Percentiles rank a stretch among this genome's conserved stretches.
Conservation (phyloP, 192 early-diverging fungal species). For the Kickxella alabastrina region DNA sequence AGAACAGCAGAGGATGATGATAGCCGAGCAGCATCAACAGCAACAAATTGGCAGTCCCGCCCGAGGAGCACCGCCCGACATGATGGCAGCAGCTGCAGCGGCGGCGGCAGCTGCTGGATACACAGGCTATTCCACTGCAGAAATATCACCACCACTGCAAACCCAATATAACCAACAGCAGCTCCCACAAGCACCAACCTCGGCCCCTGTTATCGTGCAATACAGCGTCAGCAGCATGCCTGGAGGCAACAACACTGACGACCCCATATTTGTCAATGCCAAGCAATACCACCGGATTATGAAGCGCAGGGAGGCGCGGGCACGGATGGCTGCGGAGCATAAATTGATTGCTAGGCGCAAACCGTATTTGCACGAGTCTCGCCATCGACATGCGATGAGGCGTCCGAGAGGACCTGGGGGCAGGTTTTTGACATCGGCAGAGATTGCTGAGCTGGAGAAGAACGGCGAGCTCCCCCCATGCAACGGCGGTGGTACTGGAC, state of each 20-base stretch:
- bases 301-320: conserved; percentile 87
- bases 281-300: conserved; percentile 99
- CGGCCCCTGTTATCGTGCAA: no score
- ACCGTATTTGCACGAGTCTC: conserved; percentile 95
- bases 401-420: conserved; percentile 96
- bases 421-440: conserved; percentile 83
- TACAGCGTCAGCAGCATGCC: no score
- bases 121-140: conserved; percentile 5
- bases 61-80: neutral
- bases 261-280: conserved; percentile 94
- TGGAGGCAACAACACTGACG: conserved; percentile 54
- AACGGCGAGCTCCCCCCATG: conserved; percentile 35
- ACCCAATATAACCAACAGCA: neutral
- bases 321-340: conserved; percentile 76
- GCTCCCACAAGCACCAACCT: no score
- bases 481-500: neutral
- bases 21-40: conserved; percentile 11
- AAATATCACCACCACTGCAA: neutral
- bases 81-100: neutral
- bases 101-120: conserved; percentile 6
- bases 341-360: conserved; percentile 67
- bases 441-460: conserved; percentile 65
- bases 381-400: conserved; percentile 97
- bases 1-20: conserved; percentile 22
- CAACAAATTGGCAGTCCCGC: no score